Percentiles rank a stretch among this genome's conserved stretches.
These are phyloP conservation scores for Diplosphaera chodatii DNA, from an alignment of 139 green algal species.

Conservation along the genomic window DNA sequence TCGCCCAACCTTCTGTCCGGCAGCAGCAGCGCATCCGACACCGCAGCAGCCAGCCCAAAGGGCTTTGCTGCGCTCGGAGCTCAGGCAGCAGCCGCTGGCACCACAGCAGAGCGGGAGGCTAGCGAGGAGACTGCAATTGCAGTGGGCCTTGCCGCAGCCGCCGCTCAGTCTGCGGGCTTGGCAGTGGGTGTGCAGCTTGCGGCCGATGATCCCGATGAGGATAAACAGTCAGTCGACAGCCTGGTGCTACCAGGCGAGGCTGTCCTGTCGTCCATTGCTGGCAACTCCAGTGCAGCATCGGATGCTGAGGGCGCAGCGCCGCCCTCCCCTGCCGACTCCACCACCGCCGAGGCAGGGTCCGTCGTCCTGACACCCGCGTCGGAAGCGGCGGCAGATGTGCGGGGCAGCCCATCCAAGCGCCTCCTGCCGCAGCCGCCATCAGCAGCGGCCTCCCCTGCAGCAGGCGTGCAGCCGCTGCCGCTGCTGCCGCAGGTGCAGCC, in stretches of 20 bases:
- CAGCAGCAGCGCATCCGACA: too few species aligned
- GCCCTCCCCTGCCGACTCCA: background rate
- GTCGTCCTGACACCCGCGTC: background rate
- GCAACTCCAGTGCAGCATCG: background rate
- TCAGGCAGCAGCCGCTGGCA: background rate
- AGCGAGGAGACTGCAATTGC: background rate
- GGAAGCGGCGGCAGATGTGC: too few species aligned
- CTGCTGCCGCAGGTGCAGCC: background rate
- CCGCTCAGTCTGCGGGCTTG: too few species aligned
- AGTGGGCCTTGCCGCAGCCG: background rate
- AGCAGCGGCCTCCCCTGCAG: too few species aligned
- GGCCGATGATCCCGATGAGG: background rate
- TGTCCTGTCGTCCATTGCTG: background rate
- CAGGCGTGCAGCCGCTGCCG: background rate
- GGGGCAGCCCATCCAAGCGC: background rate
- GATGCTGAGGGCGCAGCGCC: background rate
- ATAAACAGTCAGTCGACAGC: background rate
- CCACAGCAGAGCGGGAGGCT: background rate
- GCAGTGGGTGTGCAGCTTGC: too few species aligned
- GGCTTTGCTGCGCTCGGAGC: background rate
- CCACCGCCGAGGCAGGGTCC: background rate
- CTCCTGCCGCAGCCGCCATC: background rate
- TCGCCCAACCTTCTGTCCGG: background rate
- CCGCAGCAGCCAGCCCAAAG: too few species aligned
- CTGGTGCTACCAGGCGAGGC: background rate